Conservation (phyloP, 345 rosid genomes). For the Cardamine resedifolia region DNA sequence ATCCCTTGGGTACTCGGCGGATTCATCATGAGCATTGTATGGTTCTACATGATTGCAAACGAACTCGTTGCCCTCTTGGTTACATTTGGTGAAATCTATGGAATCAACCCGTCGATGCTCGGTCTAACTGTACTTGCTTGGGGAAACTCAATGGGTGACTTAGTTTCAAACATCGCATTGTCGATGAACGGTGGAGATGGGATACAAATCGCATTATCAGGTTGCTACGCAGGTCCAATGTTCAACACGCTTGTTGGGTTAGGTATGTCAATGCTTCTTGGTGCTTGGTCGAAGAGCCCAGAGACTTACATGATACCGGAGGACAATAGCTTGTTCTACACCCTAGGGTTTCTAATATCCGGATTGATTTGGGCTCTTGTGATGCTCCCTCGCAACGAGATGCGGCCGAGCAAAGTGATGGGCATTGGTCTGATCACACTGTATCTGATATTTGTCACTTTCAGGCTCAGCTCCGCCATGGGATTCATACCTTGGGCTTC, state of each 20-base stretch:
- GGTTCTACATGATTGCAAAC: slow-evolving; percentile 97
- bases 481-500: slow-evolving; percentile 43
- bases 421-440: slow-evolving; percentile 49
- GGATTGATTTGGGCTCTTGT: slow-evolving; percentile 74
- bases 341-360: slow-evolving; percentile 66
- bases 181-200: slow-evolving; percentile 82
- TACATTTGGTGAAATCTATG: slow-evolving; percentile 63
- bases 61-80: slow-evolving; percentile 89
- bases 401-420: slow-evolving; percentile 65
- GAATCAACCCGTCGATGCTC: slow-evolving; percentile 80
- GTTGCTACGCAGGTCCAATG: slow-evolving; percentile 99
- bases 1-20: slow-evolving; percentile 89
- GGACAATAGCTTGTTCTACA: slow-evolving; percentile 62
- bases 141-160: slow-evolving; percentile 98
- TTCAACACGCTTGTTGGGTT: slow-evolving; percentile 88
- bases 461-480: slow-evolving; percentile 44
- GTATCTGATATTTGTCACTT: slow-evolving; percentile 47
- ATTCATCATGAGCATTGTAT: slow-evolving; percentile 84
- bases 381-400: slow-evolving; percentile 63
- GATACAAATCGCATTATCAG: slow-evolving; percentile 82
- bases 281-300: slow-evolving; percentile 74
- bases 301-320: slow-evolving; percentile 54
- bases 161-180: slow-evolving; percentile 76
- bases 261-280: slow-evolving; percentile 76
- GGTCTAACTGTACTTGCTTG: slow-evolving; percentile 89